phyloP scores from a whole-genome alignment of 106 monocot species.

The Phalaenopsis equestris region DNA sequence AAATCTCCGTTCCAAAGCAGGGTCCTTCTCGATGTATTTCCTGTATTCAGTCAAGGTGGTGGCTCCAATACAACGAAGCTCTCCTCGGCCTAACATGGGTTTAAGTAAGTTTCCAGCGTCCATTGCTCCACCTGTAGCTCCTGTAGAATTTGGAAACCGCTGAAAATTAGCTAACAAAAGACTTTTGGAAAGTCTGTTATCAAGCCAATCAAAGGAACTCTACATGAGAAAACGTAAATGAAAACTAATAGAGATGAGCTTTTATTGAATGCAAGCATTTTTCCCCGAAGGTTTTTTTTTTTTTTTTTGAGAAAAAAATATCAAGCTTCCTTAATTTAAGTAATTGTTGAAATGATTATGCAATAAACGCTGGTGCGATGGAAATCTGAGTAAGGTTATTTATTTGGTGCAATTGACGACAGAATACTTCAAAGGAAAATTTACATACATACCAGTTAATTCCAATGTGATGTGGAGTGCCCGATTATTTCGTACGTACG shows the following conservation, averaged over 20 bases:
- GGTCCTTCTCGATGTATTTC: constrained; percentile 86
- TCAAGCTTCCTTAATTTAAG: no score
- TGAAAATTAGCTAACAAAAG: background rate
- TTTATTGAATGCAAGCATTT: no score
- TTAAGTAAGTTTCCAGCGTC: constrained; percentile 84
- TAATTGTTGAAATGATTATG: no score
- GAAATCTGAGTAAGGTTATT: no score
- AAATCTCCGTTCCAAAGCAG: constrained; percentile 81
- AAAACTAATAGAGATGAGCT: background rate
- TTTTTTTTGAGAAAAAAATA: no score
- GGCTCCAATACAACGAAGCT: constrained; percentile 85
- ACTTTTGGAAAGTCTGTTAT: background rate
- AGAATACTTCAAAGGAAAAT: no score
- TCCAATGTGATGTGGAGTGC: no score
- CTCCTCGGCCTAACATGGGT: constrained; percentile 85
- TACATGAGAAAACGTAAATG: background rate
- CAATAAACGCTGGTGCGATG: no score
- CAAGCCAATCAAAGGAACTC: background rate
- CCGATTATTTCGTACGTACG: no score
- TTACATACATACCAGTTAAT: no score
- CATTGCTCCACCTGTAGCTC: constrained; percentile 83
- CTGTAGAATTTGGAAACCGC: constrained; percentile 16
- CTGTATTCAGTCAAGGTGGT: constrained; percentile 86
- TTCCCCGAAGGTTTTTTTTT: no score
- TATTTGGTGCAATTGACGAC: no score